phyloP scores from a whole-genome alignment of 2,329 filamentous ascomycete species.

The Aspergillus eucalypticola region DNA sequence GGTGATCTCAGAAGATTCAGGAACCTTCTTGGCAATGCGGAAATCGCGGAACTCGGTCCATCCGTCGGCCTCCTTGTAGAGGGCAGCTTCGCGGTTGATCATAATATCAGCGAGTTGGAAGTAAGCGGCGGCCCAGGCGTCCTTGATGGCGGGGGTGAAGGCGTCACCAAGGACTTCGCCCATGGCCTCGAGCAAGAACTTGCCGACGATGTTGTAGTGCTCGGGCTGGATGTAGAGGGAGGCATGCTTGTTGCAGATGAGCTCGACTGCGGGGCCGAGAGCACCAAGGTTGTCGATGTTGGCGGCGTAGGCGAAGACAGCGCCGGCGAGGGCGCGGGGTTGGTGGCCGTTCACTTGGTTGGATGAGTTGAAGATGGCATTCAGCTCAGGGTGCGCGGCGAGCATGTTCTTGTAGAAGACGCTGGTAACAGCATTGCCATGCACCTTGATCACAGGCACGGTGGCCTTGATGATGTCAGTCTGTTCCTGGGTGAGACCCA shows the following conservation, averaged over 20 bases:
- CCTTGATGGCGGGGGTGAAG: constrained; percentile 64
- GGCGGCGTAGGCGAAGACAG: constrained; percentile 70
- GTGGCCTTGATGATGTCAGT: constrained; percentile 68
- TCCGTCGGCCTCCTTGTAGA: constrained; percentile 62
- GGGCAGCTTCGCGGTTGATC: constrained; percentile 63
- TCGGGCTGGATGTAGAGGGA: constrained; percentile 68
- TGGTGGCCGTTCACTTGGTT: constrained; percentile 70
- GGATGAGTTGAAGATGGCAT: constrained; percentile 70
- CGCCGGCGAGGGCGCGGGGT: constrained; percentile 66
- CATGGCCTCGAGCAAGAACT: constrained; percentile 68
- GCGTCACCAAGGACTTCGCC: constrained; percentile 65
- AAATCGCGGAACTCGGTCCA: constrained; percentile 72
- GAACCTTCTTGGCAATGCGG: constrained; percentile 63
- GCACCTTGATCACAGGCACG: constrained; percentile 66
- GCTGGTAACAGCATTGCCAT: constrained; percentile 69
- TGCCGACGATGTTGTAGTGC: constrained; percentile 70
- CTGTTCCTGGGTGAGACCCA: constrained; percentile 61
- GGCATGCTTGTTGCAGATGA: constrained; percentile 76
- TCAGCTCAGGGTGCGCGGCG: constrained; percentile 63
- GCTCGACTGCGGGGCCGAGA: constrained; percentile 59
- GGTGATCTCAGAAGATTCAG: constrained; percentile 67
- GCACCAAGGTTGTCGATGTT: constrained; percentile 69
- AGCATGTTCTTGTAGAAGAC: constrained; percentile 73
- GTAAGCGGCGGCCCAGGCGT: constrained; percentile 72
- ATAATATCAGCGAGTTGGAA: constrained; percentile 72